Percentiles rank a stretch among this genome's conserved stretches.
Conservation (phyloP, 148 eudicot species). For the Amaranthus cruentus region DNA sequence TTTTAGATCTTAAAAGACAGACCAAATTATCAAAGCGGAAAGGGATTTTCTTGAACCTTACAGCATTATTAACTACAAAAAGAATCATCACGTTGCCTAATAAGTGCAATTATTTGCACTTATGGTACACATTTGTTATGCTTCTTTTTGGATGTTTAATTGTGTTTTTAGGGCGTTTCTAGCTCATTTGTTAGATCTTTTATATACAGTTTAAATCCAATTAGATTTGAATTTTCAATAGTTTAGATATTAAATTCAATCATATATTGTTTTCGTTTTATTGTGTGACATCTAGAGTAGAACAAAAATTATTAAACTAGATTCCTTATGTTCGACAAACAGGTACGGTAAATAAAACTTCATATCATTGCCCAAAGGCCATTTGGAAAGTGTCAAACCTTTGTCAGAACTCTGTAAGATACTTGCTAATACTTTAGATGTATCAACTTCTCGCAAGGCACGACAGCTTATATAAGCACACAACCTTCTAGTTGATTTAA, state of each 20-base stretch:
- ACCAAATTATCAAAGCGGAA: not conserved
- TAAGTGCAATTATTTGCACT: too few relatives aligned
- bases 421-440: constrained; percentile 51
- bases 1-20: not conserved
- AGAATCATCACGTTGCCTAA: not conserved
- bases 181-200: too few relatives aligned
- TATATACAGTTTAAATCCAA: too few relatives aligned
- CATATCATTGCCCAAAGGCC: not conserved
- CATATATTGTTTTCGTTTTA: too few relatives aligned
- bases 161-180: too few relatives aligned
- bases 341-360: not conserved
- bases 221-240: too few relatives aligned
- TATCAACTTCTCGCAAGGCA: constrained; percentile 91
- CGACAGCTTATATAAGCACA: constrained; percentile 95
- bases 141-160: too few relatives aligned
- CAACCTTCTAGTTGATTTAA: constrained; percentile 64
- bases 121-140: too few relatives aligned
- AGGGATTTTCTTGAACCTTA: not conserved
- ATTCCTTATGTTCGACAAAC: not conserved
- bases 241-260: too few relatives aligned
- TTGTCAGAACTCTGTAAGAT: constrained; percentile 45
- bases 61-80: not conserved
- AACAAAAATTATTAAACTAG: too few relatives aligned
- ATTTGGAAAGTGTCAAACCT: constrained; percentile 33
- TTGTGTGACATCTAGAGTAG: too few relatives aligned